Evolutionary conservation across 2,329 filamentous ascomycete genomes (phyloP).

Genomic region (Ilyonectria robusta): DNA sequence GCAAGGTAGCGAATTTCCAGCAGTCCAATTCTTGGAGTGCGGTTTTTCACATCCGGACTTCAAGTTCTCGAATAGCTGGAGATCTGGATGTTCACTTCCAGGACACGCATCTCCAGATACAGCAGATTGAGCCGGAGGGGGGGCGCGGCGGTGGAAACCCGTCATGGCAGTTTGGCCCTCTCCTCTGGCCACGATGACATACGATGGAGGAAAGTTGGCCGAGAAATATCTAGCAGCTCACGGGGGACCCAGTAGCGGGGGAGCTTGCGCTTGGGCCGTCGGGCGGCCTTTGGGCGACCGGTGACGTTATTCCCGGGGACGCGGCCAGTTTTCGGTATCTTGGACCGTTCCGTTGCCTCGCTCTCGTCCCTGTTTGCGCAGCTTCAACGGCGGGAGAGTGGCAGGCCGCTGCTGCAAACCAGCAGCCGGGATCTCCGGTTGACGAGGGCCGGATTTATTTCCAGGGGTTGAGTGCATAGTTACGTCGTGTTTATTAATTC

Average conservation of each 20-base stretch:
- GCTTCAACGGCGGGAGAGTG: conserved; percentile 3
- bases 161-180: background rate
- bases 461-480: background rate
- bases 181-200: conserved; percentile 18
- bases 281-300: background rate
- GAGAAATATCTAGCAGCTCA: conserved; percentile 9
- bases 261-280: conserved; percentile 15
- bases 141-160: conserved; percentile 19
- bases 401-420: background rate
- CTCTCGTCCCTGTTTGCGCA: background rate
- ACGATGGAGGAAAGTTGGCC: conserved; percentile 8
- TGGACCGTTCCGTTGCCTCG: background rate
- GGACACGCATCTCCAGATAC: background rate
- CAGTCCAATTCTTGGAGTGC: no score
- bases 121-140: background rate
- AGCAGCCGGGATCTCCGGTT: conserved; percentile 4
- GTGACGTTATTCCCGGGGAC: conserved; percentile 20
- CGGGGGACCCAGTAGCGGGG: background rate
- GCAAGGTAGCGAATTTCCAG: background rate
- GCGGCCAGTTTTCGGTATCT: conserved; percentile 10
- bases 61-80: background rate
- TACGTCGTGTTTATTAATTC: background rate
- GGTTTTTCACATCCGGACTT: background rate
- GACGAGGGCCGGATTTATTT: background rate
- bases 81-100: background rate